A percentile compares a stretch with the other conserved stretches of the same genome.
Evolutionary conservation across 371 early-diverging fungal species (phyloP).

Genomic region (Sporodiniella umbellata): DNA sequence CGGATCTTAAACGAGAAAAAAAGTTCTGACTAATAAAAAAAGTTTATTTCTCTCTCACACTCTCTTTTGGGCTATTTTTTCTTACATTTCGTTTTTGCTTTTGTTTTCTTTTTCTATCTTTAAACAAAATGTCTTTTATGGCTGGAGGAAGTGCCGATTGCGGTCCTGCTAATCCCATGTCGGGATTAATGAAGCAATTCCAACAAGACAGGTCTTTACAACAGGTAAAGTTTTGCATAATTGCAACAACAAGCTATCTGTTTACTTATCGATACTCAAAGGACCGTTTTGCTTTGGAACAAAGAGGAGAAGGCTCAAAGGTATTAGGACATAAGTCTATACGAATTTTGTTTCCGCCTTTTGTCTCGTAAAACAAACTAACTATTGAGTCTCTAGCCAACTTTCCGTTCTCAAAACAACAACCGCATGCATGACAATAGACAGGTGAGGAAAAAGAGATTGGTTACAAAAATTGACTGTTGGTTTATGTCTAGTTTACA

Average conservation of each 20-base stretch:
- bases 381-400: conserved; percentile 14
- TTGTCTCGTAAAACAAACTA: too few relatives aligned
- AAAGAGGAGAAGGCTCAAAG: conserved; percentile 56
- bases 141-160: conserved; percentile 64
- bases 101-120: conserved; percentile 1
- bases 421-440: conserved; percentile 3
- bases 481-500: too few relatives aligned
- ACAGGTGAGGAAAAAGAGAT: conserved; percentile 11
- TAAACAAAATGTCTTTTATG: conserved; percentile 20
- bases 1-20: neutral
- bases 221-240: conserved; percentile 52
- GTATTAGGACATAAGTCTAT: conserved; percentile 19
- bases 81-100: conserved; percentile 3
- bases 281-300: conserved; percentile 61
- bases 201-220: conserved; percentile 74
- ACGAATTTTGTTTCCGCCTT: too few relatives aligned
- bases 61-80: neutral
- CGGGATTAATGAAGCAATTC: conserved; percentile 75
- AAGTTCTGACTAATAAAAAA: neutral
- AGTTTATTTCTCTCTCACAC: neutral
- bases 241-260: neutral
- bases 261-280: conserved; percentile 11
- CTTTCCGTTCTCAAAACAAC: conserved; percentile 26
- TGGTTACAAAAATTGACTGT: neutral
- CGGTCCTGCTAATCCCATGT: conserved; percentile 75